These are phyloP conservation scores for Saccharomycopsis sp. DNA, from an alignment of 805 yeast genomes.

Conservation along the genomic window DNA sequence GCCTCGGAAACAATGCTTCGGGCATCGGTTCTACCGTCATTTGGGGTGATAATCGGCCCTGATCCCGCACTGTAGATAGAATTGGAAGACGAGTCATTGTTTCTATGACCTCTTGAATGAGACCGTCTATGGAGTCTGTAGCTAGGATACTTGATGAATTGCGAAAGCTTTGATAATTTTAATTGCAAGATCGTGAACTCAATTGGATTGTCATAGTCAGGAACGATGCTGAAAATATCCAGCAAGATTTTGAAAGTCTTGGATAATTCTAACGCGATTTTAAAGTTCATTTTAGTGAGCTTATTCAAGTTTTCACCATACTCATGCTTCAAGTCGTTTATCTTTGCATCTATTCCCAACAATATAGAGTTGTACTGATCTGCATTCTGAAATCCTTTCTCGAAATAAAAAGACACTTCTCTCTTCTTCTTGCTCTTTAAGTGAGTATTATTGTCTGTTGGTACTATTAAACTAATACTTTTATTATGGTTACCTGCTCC, in stretches of 20 bases:
- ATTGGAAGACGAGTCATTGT: slow-evolving; percentile 23
- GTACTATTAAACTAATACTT: not conserved
- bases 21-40: not conserved
- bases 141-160: slow-evolving; percentile 18
- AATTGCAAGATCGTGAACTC: slow-evolving; percentile 16
- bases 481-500: not conserved
- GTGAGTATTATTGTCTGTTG: not conserved
- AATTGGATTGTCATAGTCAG: slow-evolving; percentile 13
- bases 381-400: not conserved
- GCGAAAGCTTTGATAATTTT: slow-evolving; percentile 13
- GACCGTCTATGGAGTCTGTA: slow-evolving; percentile 4
- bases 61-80: slow-evolving; percentile 25
- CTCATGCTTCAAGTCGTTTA: slow-evolving; percentile 1
- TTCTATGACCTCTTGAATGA: slow-evolving; percentile 7
- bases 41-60: not conserved
- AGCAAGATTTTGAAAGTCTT: slow-evolving; percentile 14
- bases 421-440: not conserved
- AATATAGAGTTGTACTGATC: slow-evolving; percentile 15
- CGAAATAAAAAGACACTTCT: not conserved
- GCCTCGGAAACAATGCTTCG: slow-evolving; percentile 3
- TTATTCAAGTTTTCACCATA: slow-evolving; percentile 9
- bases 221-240: slow-evolving; percentile 15
- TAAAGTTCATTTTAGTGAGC: slow-evolving; percentile 2
- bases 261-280: slow-evolving; percentile 9
- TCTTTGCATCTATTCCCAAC: slow-evolving; percentile 5